Conservation (phyloP, 225 moss, liverwort and hornwort species). For the Sphagnum tenellum region DNA sequence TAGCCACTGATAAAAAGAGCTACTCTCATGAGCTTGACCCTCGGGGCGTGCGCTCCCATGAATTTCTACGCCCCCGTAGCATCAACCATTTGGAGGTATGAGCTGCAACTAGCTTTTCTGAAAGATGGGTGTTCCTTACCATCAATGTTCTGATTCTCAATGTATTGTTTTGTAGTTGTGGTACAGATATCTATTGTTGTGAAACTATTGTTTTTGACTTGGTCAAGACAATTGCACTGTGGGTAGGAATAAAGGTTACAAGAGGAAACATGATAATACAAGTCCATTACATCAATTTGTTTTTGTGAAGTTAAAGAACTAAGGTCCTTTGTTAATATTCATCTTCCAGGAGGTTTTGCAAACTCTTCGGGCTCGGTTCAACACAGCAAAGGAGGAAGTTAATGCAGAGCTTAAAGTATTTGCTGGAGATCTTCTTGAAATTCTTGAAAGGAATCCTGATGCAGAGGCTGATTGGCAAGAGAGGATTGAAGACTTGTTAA, state of each 20-base stretch:
- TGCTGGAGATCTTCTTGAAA: conserved; percentile 86
- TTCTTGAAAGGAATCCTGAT: conserved; percentile 80
- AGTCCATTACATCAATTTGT: too few relatives aligned
- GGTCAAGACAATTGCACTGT: too few relatives aligned
- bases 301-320: too few relatives aligned
- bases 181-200: too few relatives aligned
- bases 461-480: conserved; percentile 76
- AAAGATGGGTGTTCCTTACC: too few relatives aligned
- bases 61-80: conserved; percentile 84
- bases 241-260: too few relatives aligned
- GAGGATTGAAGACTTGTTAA: conserved; percentile 76
- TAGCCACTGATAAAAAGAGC: conserved; percentile 84
- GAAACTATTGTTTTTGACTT: too few relatives aligned
- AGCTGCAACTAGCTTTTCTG: too few relatives aligned
- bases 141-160: too few relatives aligned
- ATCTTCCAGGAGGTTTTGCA: conserved; percentile 69
- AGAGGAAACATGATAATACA: too few relatives aligned
- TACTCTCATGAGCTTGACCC: conserved; percentile 99
- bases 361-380: conserved; percentile 79
- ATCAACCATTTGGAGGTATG: conserved; percentile 86
- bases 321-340: neutral
- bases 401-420: conserved; percentile 85
- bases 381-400: conserved; percentile 91
- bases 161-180: too few relatives aligned
- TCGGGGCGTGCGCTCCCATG: conserved; percentile 76